These are phyloP conservation scores for Komagataella phaffii DNA, from an alignment of 805 yeast genomes.

Conservation along the genomic window DNA sequence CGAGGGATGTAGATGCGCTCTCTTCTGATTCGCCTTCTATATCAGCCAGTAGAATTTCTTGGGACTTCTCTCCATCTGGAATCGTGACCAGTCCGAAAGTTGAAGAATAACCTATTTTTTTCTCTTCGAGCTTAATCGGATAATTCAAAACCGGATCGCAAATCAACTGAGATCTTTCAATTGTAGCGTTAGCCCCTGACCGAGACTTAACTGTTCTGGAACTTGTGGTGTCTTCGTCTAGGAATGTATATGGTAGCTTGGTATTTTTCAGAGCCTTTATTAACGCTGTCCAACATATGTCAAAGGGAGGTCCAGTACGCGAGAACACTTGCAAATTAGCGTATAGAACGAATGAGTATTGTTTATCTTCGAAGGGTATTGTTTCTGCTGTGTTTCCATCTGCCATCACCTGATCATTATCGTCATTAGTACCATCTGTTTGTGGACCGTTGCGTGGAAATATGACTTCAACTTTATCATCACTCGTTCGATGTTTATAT, in stretches of 20 bases:
- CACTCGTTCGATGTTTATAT: constrained; percentile 33
- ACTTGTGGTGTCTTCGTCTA: constrained; percentile 48
- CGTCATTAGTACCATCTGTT: constrained; percentile 7
- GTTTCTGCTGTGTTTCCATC: not conserved
- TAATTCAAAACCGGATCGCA: constrained; percentile 33
- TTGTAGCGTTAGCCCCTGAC: constrained; percentile 23
- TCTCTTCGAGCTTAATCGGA: constrained; percentile 24
- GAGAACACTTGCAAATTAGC: constrained; percentile 70
- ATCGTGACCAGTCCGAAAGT: constrained; percentile 45
- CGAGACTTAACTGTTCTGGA: constrained; percentile 15
- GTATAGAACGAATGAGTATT: constrained; percentile 45
- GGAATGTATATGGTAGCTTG: constrained; percentile 51
- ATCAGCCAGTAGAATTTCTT: constrained; percentile 47
- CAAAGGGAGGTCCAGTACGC: constrained; percentile 72
- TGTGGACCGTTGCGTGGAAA: constrained; percentile 25
- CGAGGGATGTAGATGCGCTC: constrained; percentile 35
- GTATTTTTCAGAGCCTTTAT: constrained; percentile 47
- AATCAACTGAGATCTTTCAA: constrained; percentile 36
- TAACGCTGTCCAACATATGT: constrained; percentile 59
- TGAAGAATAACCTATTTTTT: constrained; percentile 27
- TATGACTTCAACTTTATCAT: constrained; percentile 32
- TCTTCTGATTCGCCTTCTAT: constrained; percentile 83
- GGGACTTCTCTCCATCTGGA: constrained; percentile 4
- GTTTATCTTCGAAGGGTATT: constrained; percentile 15
- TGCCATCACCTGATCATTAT: constrained; percentile 10